Evolutionary conservation across 176 grass and related monocot species (phyloP).

Genomic region (Oryza officinalis): DNA sequence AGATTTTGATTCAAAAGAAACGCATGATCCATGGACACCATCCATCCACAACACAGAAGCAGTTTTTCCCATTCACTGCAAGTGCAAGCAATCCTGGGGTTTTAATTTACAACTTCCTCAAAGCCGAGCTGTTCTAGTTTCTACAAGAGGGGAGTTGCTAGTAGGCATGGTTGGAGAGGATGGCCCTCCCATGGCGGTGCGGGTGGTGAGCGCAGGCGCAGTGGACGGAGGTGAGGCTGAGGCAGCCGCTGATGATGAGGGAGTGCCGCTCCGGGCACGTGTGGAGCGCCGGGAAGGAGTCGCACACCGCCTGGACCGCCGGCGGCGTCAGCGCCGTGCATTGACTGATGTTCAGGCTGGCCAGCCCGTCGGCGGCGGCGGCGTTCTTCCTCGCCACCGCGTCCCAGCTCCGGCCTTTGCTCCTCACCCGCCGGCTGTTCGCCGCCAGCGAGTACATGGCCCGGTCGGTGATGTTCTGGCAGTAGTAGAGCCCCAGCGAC

Average conservation of each 20-base stretch:
- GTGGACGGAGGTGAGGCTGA: slow-evolving; percentile 88
- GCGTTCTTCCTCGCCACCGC: slow-evolving; percentile 20
- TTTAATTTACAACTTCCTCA: background rate
- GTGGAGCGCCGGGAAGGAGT: slow-evolving; percentile 82
- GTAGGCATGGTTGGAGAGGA: slow-evolving; percentile 61
- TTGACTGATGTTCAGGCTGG: slow-evolving; percentile 86
- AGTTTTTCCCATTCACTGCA: background rate
- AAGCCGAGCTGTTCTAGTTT: background rate
- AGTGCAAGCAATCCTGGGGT: background rate
- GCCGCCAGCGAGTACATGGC: slow-evolving; percentile 87
- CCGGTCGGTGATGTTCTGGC: slow-evolving; percentile 88
- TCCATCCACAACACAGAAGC: background rate
- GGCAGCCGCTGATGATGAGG: slow-evolving; percentile 87
- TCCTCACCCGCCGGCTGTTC: slow-evolving; percentile 52
- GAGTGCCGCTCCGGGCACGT: slow-evolving; percentile 81
- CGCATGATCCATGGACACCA: no score
- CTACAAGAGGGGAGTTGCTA: background rate
- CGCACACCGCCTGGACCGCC: slow-evolving; percentile 78
- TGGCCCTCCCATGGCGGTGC: slow-evolving; percentile 47
- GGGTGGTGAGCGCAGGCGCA: slow-evolving; percentile 69
- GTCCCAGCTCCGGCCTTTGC: slow-evolving; percentile 46
- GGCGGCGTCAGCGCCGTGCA: slow-evolving; percentile 88
- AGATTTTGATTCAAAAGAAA: no score
- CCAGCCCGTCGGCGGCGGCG: slow-evolving; percentile 44
- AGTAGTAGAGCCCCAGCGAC: slow-evolving; percentile 79